Evolutionary conservation across 495 filamentous ascomycete species (phyloP).

Genomic region (Neurospora sp.): DNA sequence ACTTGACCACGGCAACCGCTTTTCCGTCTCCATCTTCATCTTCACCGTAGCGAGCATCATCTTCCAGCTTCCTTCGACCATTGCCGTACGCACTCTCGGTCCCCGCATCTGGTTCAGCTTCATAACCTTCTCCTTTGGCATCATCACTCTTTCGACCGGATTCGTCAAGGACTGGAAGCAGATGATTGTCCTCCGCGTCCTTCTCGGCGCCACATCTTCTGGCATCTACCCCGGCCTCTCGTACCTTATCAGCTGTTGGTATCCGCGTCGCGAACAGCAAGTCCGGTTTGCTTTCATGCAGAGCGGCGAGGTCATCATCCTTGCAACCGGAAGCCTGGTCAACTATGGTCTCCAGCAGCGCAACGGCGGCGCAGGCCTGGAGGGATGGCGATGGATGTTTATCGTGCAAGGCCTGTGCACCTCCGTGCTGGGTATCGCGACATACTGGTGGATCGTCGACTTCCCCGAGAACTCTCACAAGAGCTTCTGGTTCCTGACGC

Average conservation of each 20-base stretch:
- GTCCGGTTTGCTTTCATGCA: constrained; percentile 67
- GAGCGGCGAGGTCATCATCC: constrained; percentile 53
- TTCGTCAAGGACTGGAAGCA: constrained; percentile 60
- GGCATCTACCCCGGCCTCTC: constrained; percentile 65
- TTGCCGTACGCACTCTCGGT: constrained; percentile 57
- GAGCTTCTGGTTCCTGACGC: constrained; percentile 53
- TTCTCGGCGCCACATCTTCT: constrained; percentile 58
- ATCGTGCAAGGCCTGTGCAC: constrained; percentile 55
- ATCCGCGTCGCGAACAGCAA: constrained; percentile 61
- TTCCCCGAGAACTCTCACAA: constrained; percentile 59
- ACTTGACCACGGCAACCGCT: constrained; percentile 50
- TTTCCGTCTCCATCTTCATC: constrained; percentile 67
- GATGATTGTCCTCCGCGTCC: constrained; percentile 62
- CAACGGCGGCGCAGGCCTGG: constrained; percentile 47
- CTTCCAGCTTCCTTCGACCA: constrained; percentile 65
- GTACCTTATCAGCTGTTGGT: constrained; percentile 66
- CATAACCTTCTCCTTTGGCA: constrained; percentile 58
- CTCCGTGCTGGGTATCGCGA: constrained; percentile 54
- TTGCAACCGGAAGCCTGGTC: constrained; percentile 62
- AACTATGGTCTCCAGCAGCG: constrained; percentile 62
- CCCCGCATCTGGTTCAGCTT: constrained; percentile 58
- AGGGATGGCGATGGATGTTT: constrained; percentile 73
- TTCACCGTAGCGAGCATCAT: constrained; percentile 66
- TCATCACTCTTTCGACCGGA: constrained; percentile 64
- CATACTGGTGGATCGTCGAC: constrained; percentile 72